A percentile compares a stretch with the other conserved stretches of the same genome.
Evolutionary conservation across 768 basidiomycete species (phyloP).

Genomic region (Psilocybe cubensis): DNA sequence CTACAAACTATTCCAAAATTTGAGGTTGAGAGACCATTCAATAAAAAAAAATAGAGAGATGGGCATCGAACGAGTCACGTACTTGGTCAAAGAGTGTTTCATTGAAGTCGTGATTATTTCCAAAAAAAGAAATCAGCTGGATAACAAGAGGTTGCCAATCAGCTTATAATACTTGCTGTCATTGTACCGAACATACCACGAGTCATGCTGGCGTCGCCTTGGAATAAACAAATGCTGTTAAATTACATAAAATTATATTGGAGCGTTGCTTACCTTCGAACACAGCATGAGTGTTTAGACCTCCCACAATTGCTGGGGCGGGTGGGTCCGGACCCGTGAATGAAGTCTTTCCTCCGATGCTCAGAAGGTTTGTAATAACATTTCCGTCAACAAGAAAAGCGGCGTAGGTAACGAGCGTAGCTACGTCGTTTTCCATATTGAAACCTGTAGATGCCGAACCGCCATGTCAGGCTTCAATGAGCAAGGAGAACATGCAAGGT

Average conservation of each 20-base stretch:
- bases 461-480: background rate
- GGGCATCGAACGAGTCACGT: background rate
- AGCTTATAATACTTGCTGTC: background rate
- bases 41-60: background rate
- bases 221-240: background rate
- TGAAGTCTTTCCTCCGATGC: constrained; percentile 24
- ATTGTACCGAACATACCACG: constrained; percentile 13
- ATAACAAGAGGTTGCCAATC: background rate
- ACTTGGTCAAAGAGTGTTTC: constrained; percentile 28
- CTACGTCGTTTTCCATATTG: constrained; percentile 25
- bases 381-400: constrained; percentile 29
- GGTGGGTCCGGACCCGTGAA: constrained; percentile 26
- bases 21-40: background rate
- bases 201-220: constrained; percentile 21
- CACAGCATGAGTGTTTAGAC: constrained; percentile 27
- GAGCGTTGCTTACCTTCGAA: constrained; percentile 23
- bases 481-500: background rate
- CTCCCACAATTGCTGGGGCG: constrained; percentile 26
- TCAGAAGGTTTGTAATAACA: constrained; percentile 24
- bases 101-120: constrained; percentile 28
- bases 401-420: constrained; percentile 25
- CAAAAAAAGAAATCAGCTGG: constrained; percentile 26
- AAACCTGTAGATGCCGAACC: constrained; percentile 14
- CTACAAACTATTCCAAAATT: constrained; percentile 13
- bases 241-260: no score